phyloP scores from a whole-genome alignment of 192 early-diverging fungal species.

The Coemansia sp. region DNA sequence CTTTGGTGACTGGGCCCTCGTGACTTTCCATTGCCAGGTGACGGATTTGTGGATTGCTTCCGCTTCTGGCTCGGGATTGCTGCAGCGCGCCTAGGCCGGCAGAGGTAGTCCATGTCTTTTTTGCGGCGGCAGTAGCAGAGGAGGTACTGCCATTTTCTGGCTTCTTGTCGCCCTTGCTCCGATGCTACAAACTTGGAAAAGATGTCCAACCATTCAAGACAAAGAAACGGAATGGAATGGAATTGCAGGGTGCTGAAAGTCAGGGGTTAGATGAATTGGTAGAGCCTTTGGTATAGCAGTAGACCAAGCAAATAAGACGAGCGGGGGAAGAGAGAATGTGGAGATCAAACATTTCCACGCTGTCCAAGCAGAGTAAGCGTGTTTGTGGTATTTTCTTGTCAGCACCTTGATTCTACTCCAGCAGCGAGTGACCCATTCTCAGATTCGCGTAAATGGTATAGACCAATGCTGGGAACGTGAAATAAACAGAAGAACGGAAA shows the following conservation, averaged over 20 bases:
- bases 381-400: no score
- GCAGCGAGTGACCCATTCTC: not conserved
- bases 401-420: no score
- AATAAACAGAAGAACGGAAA: not conserved
- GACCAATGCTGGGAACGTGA: not conserved
- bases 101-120: conserved; percentile 33
- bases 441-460: not conserved
- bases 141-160: conserved; percentile 27
- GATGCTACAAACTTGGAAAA: conserved; percentile 26
- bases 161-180: conserved; percentile 32
- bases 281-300: not conserved
- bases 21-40: conserved; percentile 55
- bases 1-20: conserved; percentile 46
- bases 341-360: conserved; percentile 4
- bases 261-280: no score
- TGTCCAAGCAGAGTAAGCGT: not conserved
- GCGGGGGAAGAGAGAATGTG: conserved; percentile 4
- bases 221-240: not conserved
- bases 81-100: conserved; percentile 30
- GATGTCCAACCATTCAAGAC: not conserved
- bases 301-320: conserved; percentile 1
- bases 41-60: conserved; percentile 52
- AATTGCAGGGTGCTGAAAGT: not conserved
- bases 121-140: conserved; percentile 9
- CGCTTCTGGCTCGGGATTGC: conserved; percentile 37